Percentiles rank a stretch among this genome's conserved stretches.
These are phyloP conservation scores for Boletus sp. DNA, from an alignment of 768 basidiomycete species.

Conservation along the genomic window DNA sequence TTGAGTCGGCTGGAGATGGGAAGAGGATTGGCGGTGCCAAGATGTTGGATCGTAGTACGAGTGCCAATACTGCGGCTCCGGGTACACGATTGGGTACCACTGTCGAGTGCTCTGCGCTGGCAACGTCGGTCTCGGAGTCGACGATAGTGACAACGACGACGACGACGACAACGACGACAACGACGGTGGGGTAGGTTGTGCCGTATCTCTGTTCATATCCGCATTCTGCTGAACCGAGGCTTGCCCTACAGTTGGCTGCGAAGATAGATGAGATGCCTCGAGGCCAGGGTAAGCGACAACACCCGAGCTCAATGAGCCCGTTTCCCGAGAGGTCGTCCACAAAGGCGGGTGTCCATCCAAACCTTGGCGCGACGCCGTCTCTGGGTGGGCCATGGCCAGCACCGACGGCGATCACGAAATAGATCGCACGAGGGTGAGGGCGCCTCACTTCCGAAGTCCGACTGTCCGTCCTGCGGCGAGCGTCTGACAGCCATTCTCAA, in stretches of 20 bases:
- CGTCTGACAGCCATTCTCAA: not conserved
- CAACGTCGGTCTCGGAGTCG: not conserved
- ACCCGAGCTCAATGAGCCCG: not conserved
- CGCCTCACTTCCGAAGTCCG: slow-evolving; percentile 22
- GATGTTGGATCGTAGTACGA: slow-evolving; percentile 1
- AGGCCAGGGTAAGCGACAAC: not conserved
- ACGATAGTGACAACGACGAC: not conserved
- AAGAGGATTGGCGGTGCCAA: not conserved
- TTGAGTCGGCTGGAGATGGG: not conserved
- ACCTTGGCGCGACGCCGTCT: not conserved
- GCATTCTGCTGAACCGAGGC: not conserved
- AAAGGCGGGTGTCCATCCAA: not conserved
- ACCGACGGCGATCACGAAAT: not conserved
- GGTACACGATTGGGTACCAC: not conserved
- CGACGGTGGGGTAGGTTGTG: not conserved
- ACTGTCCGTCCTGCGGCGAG: not conserved
- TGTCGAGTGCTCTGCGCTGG: not conserved
- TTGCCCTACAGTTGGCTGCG: not conserved
- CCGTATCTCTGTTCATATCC: not conserved
- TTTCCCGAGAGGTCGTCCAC: not conserved
- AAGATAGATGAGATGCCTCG: not conserved
- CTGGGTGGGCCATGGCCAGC: not conserved
- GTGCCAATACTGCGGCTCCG: not conserved
- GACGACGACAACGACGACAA: not conserved
- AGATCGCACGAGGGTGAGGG: not conserved